A percentile compares a stretch with the other conserved stretches of the same genome.
phyloP scores from a whole-genome alignment of 768 basidiomycete species.

The Amanita rubescens region DNA sequence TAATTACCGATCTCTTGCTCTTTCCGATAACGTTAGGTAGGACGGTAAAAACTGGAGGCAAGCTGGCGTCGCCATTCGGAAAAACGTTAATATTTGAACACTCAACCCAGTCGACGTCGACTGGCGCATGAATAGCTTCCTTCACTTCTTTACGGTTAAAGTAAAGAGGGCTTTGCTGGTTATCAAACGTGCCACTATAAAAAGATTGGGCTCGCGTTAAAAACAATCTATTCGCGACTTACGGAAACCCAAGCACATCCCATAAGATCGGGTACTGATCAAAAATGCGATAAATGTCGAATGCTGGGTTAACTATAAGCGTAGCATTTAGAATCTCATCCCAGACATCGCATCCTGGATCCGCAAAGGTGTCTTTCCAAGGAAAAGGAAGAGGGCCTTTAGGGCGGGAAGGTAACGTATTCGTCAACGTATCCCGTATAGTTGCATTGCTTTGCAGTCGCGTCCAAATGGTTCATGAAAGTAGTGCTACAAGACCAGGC shows the following conservation, averaged over 20 bases:
- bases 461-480: conserved; percentile 52
- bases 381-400: conserved; percentile 58
- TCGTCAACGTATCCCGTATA: conserved; percentile 59
- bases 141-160: conserved; percentile 67
- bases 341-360: conserved; percentile 62
- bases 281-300: conserved; percentile 72
- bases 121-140: conserved; percentile 62
- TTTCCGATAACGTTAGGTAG: conserved; percentile 74
- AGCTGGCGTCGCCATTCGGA: conserved; percentile 50
- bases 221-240: conserved; percentile 12
- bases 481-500: conserved; percentile 39
- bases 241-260: conserved; percentile 81
- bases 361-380: conserved; percentile 37
- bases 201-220: not conserved
- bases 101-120: conserved; percentile 51
- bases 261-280: conserved; percentile 67
- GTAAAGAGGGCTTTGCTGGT: conserved; percentile 57
- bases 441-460: conserved; percentile 44
- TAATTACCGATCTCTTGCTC: conserved; percentile 57
- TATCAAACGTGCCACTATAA: conserved; percentile 45
- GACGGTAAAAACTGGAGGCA: conserved; percentile 56
- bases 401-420: conserved; percentile 60
- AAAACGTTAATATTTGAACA: conserved; percentile 59
- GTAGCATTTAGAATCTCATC: conserved; percentile 58
- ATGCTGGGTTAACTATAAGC: conserved; percentile 59